These are phyloP conservation scores for Saccharomycopsis sp. DNA, from an alignment of 805 yeast species.

Conservation along the genomic window DNA sequence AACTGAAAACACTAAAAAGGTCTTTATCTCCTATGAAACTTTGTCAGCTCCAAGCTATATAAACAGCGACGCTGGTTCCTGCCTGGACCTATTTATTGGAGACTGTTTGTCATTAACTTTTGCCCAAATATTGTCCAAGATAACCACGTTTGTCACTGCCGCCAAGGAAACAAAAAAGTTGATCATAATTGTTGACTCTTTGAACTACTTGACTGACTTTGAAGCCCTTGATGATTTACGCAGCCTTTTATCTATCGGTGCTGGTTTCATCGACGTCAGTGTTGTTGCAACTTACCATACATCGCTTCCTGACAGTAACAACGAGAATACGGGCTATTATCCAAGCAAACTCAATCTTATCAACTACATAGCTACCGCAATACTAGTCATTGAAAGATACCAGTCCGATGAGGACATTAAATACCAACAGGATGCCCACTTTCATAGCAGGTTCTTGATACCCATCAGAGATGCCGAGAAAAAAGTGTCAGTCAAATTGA, in stretches of 20 bases:
- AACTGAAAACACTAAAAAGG: slow-evolving; percentile 29
- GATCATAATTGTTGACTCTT: slow-evolving; percentile 58
- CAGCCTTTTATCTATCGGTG: slow-evolving; percentile 30
- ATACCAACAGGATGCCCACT: slow-evolving; percentile 45
- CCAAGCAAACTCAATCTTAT: slow-evolving; percentile 51
- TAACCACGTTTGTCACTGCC: not conserved
- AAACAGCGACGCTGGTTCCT: slow-evolving; percentile 42
- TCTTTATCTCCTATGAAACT: slow-evolving; percentile 68
- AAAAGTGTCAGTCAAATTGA: slow-evolving; percentile 43
- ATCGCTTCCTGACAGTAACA: slow-evolving; percentile 24
- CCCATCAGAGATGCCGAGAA: slow-evolving; percentile 47
- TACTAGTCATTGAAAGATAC: slow-evolving; percentile 42
- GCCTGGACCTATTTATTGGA: slow-evolving; percentile 20
- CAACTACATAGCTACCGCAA: slow-evolving; percentile 66
- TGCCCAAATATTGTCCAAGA: not conserved
- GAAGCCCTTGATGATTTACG: slow-evolving; percentile 38
- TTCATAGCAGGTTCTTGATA: slow-evolving; percentile 35
- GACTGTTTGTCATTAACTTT: not conserved
- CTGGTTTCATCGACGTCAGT: slow-evolving; percentile 34
- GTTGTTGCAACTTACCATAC: slow-evolving; percentile 44
- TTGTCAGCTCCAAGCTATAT: slow-evolving; percentile 44
- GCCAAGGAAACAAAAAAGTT: slow-evolving; percentile 25
- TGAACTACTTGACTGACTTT: slow-evolving; percentile 48
- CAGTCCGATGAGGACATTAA: slow-evolving; percentile 27
- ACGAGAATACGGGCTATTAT: slow-evolving; percentile 28